Evolutionary conservation across 805 yeast genomes (phyloP), one percentile per base, ranked within the genome.

Genomic region (Ogataea henricii): DNA sequence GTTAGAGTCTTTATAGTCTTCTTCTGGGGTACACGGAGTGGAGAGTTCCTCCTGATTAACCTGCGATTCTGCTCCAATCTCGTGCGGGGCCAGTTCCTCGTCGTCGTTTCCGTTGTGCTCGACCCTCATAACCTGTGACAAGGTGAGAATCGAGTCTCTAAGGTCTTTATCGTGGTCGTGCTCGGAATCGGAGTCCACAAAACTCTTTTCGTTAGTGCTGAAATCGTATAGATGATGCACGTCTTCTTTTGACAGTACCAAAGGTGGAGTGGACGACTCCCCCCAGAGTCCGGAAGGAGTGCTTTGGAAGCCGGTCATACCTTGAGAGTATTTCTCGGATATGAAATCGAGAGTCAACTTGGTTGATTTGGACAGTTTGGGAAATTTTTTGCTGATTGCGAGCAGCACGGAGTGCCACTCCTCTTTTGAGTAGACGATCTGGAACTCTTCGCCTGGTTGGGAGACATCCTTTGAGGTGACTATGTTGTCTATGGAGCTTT

Each of bases 351-450:
- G 40, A 1, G 68, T 54, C 39, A 51, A 20, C 36, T 53, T 62
- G 2, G 65, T 50, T n/a, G 45, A 40, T 25, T 51, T 52, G 2
- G 69, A 64, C 9, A 65, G 48, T 17, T 53, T 48, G 1, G 68
- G 68, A 26, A 65, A 58, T 14, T 51, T 57, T 3, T 47, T 23
- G 40, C 51, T 50, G 25, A 66, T 58, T 12, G 46, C 53, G 26
- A 51, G 45, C 29, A 62, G 38, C 10, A 63, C 62, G 12, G 57
- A 44, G 12, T 46, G 30, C 70, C 70, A 66, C 47, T 65, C 69
- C 9, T 57, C 60, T 42, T 56, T 58, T 5, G 59, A 40, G 32
- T 65, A 65, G 1, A 65, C 38, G 12, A 62, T 46, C 18, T 48
- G 55, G 20, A 54, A 39, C 8, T 55, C 58, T 9, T 39, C 41